Percentiles rank a stretch among this genome's conserved stretches.
Evolutionary conservation across 1,284 basidiomycete species (phyloP).

Genomic region (Ganoderma leucocontextum): DNA sequence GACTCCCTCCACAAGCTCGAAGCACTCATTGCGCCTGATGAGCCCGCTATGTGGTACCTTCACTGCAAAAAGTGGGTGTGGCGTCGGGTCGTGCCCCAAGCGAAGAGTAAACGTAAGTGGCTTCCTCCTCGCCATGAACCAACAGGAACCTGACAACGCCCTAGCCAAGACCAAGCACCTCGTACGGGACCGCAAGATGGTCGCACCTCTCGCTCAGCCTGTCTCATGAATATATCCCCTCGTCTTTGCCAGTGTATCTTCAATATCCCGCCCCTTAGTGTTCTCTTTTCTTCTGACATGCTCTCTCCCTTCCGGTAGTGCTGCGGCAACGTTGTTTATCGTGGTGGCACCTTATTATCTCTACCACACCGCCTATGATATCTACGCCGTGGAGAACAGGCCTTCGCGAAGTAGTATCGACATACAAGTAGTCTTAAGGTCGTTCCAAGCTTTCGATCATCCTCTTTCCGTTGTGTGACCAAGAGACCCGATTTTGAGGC

Average conservation of each 20-base stretch:
- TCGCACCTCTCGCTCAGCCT: background rate
- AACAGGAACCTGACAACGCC: background rate
- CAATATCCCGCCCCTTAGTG: background rate
- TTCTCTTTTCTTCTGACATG: background rate
- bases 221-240: background rate
- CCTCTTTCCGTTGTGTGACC: no score
- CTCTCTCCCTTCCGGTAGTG: background rate
- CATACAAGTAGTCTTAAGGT: no score
- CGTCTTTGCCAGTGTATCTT: background rate
- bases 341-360: background rate
- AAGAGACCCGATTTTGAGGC: no score
- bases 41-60: slow-evolving; percentile 9
- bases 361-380: background rate
- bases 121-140: background rate
- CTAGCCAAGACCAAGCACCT: background rate
- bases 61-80: background rate
- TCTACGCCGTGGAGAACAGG: background rate
- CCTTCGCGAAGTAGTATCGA: background rate
- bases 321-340: no score
- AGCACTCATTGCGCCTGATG: background rate
- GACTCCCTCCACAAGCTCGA: background rate
- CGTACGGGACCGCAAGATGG: background rate
- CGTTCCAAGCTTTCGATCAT: no score
- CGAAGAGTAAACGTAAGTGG: background rate
- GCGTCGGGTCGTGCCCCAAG: background rate